Base-by-base conservation (phyloP, 208 protist species). In the Plasmodiophora brassicae region DNA sequence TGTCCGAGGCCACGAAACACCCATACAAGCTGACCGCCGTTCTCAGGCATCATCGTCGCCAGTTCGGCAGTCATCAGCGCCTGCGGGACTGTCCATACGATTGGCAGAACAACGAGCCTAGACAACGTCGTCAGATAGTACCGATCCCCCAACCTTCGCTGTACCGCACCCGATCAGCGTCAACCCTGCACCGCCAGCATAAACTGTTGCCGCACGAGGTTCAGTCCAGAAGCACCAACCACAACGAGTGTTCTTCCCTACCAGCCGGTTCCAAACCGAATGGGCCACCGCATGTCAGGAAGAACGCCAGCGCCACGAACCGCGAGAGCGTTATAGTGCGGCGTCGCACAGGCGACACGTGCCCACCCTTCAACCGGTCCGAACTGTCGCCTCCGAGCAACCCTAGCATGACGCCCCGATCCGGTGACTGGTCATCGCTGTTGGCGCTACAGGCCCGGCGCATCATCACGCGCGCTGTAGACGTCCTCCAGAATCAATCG, bases 1-100 rank as follows among this genome's bases (percentile, higher is more conserved):
- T 86, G 46, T n/a, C 84, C 84, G 25, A 86, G 50, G 14, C 46
- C 84, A 54, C 84, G 84, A n/a, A 32, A 86, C 10, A 71, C 50
- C 84, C 84, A 86, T 25, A 86, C 28, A 5, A 86, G 10, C 28
- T 5, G 20, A 44, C 84, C 84, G n/a, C 50, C 46, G 28, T 86
- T 86, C n/a, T 53, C 45, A 32, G 84, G 84, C 28, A 86, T 86
- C 84, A 53, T 86, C 28, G 45, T 57, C 28, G 45, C 50, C 50
- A 86, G 36, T 57, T 71, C 84, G 20, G 84, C 50, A 5, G 50
- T 86, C 50, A 86, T 86, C 50, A 65, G 25, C 28, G 50, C 84
- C 43, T 86, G 65, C n/a, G 65, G 65, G 41, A 78, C 41, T 8
- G 65, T 36, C 65, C 65, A 78, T 14, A 78, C n/a, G 5, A 78